Percentiles rank a stretch among this genome's conserved stretches.
Evolutionary conservation across 2,329 filamentous ascomycete species (phyloP).

Genomic region (Beauveria sp.): DNA sequence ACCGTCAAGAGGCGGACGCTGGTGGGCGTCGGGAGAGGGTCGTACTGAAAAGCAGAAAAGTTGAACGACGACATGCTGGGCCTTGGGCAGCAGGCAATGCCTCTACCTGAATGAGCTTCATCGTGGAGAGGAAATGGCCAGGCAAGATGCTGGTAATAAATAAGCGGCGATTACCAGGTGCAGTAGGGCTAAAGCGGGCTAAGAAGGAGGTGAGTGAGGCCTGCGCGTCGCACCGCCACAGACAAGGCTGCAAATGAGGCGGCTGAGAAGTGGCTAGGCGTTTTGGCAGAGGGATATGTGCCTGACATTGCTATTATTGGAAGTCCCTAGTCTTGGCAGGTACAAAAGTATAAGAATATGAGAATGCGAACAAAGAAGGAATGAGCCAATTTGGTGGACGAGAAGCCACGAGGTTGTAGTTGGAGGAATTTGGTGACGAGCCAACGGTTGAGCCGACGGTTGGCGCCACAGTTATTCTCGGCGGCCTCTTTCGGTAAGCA

Average conservation of each 20-base stretch:
- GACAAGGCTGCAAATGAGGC: neutral
- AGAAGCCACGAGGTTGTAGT: neutral
- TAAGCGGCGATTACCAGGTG: neutral
- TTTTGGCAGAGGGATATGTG: neutral
- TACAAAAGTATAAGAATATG: neutral
- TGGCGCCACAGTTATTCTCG: neutral
- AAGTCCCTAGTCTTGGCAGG: too few species aligned
- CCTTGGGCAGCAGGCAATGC: neutral
- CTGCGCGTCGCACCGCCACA: neutral
- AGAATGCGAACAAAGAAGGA: neutral
- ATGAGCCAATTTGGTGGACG: neutral
- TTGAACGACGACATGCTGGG: slow-evolving; percentile 1
- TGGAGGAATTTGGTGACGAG: neutral
- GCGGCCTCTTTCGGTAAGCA: neutral
- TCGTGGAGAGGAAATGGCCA: neutral
- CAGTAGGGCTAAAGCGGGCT: neutral
- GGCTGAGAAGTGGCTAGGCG: neutral
- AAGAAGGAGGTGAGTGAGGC: neutral
- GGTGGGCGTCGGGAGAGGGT: slow-evolving; percentile 1
- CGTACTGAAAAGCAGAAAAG: neutral
- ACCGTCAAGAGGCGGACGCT: slow-evolving; percentile 7
- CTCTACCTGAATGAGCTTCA: neutral
- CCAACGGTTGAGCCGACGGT: neutral
- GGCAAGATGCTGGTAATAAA: slow-evolving; percentile 4
- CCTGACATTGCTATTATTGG: neutral